These are phyloP conservation scores for Neodidymelliopsis sp. DNA, from an alignment of 2,329 filamentous ascomycete species.

Conservation along the genomic window DNA sequence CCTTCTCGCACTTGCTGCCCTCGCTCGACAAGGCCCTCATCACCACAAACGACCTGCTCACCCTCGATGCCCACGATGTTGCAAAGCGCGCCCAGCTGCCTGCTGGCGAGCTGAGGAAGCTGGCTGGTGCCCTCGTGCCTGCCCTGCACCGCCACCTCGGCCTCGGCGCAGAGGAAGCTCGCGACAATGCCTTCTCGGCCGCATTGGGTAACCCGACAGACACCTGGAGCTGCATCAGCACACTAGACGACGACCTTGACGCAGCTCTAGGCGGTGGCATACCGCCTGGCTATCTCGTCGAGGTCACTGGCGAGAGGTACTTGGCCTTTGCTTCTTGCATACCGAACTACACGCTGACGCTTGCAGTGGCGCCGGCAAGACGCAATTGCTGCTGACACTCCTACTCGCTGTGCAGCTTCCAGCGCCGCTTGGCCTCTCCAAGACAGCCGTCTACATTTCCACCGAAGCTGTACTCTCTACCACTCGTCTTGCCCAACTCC, in stretches of 20 bases:
- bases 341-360: conserved; percentile 13
- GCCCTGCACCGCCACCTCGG: conserved; percentile 71
- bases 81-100: conserved; percentile 86
- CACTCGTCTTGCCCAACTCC: conserved; percentile 79
- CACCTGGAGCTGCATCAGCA: conserved; percentile 73
- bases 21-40: conserved; percentile 80
- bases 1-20: conserved; percentile 77
- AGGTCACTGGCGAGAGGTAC: conserved; percentile 87
- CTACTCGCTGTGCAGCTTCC: conserved; percentile 86
- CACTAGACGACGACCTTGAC: conserved; percentile 79
- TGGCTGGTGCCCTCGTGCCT: conserved; percentile 71
- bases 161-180: conserved; percentile 43
- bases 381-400: conserved; percentile 86
- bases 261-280: conserved; percentile 77
- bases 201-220: conserved; percentile 24
- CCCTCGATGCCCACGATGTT: conserved; percentile 81
- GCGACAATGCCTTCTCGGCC: conserved; percentile 26
- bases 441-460: conserved; percentile 88
- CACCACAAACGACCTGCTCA: conserved; percentile 83
- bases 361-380: conserved; percentile 84
- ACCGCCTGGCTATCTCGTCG: conserved; percentile 80
- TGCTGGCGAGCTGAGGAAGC: conserved; percentile 77
- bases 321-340: not conserved
- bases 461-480: conserved; percentile 90
- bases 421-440: conserved; percentile 72